Evolutionary conservation across 2,329 filamentous ascomycete species (phyloP).

Genomic region (Fusarium haematococcum): DNA sequence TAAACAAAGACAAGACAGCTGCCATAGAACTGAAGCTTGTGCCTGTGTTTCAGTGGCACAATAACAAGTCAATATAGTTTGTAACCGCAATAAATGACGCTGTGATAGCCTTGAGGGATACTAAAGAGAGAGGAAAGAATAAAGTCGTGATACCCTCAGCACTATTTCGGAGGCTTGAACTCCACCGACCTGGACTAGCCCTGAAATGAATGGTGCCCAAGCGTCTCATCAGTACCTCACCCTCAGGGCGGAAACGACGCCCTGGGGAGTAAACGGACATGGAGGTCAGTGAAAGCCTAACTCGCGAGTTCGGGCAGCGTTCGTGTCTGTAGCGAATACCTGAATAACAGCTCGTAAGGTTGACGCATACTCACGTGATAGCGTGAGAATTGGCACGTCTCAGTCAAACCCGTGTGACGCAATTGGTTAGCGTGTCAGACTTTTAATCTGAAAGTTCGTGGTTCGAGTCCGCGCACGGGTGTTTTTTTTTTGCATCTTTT

Average conservation of each 20-base stretch:
- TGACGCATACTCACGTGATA: background rate
- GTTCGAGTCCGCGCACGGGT: background rate
- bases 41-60: background rate
- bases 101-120: background rate
- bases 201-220: too few species aligned
- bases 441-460: background rate
- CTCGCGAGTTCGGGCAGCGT: background rate
- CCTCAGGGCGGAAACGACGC: too few species aligned
- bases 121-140: background rate
- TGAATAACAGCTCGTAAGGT: background rate
- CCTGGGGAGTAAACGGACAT: background rate
- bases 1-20: background rate
- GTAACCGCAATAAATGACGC: background rate
- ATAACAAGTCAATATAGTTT: background rate
- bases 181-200: too few species aligned
- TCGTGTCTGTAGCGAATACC: accelerated
- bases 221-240: too few species aligned
- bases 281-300: too few species aligned
- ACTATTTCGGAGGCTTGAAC: too few species aligned
- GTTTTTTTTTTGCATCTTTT: background rate
- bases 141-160: background rate
- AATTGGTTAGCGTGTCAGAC: background rate
- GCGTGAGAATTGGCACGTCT: background rate
- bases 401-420: background rate
- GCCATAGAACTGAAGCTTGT: background rate